A percentile compares a stretch with the other conserved stretches of the same genome.
phyloP scores from a whole-genome alignment of 2,329 filamentous ascomycete species.

The Fusarium sp. region DNA sequence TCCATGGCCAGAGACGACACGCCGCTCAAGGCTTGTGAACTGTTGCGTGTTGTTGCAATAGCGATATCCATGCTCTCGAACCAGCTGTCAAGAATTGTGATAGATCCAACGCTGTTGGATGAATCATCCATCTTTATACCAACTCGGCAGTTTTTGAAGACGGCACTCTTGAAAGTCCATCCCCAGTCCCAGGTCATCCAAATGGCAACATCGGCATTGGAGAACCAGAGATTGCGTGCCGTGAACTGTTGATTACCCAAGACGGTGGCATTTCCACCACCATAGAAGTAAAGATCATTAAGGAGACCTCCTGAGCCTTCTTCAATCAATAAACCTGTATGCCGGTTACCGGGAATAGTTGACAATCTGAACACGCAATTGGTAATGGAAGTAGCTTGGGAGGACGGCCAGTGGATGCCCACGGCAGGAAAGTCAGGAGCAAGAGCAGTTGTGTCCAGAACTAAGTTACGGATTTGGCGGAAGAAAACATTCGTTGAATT shows the following conservation, averaged over 20 bases:
- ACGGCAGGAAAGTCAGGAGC: conserved; percentile 60
- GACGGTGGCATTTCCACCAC: conserved; percentile 71
- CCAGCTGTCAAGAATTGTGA: conserved; percentile 80
- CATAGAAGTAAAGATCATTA: conserved; percentile 77
- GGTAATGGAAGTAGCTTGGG: conserved; percentile 71
- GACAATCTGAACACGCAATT: conserved; percentile 70
- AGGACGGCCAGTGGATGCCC: conserved; percentile 77
- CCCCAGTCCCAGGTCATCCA: conserved; percentile 83
- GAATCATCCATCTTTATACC: conserved; percentile 75
- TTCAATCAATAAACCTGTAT: conserved; percentile 73
- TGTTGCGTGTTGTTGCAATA: conserved; percentile 71
- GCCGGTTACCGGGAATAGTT: conserved; percentile 60
- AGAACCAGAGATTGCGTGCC: conserved; percentile 76
- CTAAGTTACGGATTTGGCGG: conserved; percentile 69
- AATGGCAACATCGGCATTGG: conserved; percentile 74
- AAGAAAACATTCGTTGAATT: conserved; percentile 71
- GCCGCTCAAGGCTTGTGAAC: conserved; percentile 52
- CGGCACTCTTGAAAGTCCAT: conserved; percentile 78
- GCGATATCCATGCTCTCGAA: conserved; percentile 76
- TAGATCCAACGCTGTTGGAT: conserved; percentile 73
- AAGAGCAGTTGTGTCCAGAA: conserved; percentile 67
- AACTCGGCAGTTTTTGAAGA: conserved; percentile 72
- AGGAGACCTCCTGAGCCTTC: conserved; percentile 76
- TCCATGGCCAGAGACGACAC: conserved; percentile 62
- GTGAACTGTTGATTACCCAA: conserved; percentile 80